These are phyloP conservation scores for Talaromyces sp. DNA, from an alignment of 2,329 filamentous ascomycete genomes.

Conservation along the genomic window DNA sequence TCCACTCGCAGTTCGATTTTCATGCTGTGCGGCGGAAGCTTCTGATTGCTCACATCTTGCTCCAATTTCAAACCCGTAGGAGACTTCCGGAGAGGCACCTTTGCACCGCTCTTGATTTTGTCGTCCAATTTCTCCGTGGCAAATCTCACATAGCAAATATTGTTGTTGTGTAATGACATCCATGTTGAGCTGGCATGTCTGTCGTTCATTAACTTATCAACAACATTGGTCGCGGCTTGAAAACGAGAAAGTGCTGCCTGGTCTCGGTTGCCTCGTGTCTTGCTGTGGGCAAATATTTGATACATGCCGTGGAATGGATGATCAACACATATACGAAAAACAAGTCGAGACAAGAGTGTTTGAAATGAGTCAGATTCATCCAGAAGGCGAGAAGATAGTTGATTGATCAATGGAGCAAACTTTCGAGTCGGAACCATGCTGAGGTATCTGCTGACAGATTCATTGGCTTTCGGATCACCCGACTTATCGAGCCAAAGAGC, in stretches of 20 bases:
- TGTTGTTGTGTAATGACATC: slow-evolving; percentile 69
- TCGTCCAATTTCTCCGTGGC: slow-evolving; percentile 50
- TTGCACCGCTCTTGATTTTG: slow-evolving; percentile 64
- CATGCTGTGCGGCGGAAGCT: slow-evolving; percentile 85
- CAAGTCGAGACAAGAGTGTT: slow-evolving; percentile 65
- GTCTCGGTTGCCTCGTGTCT: slow-evolving; percentile 66
- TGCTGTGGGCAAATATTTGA: slow-evolving; percentile 82
- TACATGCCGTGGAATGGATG: slow-evolving; percentile 98
- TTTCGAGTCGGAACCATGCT: slow-evolving; percentile 79
- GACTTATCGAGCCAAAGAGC: slow-evolving; percentile 91
- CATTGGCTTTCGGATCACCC: slow-evolving; percentile 71
- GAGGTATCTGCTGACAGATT: slow-evolving; percentile 68
- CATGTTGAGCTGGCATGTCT: slow-evolving; percentile 58
- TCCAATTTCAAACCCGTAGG: slow-evolving; percentile 61
- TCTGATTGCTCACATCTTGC: slow-evolving; percentile 60
- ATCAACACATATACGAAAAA: slow-evolving; percentile 80
- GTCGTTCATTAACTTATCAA: slow-evolving; percentile 57
- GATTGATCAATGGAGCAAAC: slow-evolving; percentile 90
- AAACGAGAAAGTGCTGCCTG: slow-evolving; percentile 70
- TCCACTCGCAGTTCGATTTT: slow-evolving; percentile 70
- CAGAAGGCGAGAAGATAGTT: slow-evolving; percentile 88
- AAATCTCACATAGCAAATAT: slow-evolving; percentile 59
- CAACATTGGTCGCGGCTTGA: slow-evolving; percentile 67
- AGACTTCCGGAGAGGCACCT: slow-evolving; percentile 62
- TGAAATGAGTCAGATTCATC: slow-evolving; percentile 71